Evolutionary conservation across 2,329 filamentous ascomycete species (phyloP), one percentile per base, ranked within the genome.

Genomic region (Tolypocladium inflatum): DNA sequence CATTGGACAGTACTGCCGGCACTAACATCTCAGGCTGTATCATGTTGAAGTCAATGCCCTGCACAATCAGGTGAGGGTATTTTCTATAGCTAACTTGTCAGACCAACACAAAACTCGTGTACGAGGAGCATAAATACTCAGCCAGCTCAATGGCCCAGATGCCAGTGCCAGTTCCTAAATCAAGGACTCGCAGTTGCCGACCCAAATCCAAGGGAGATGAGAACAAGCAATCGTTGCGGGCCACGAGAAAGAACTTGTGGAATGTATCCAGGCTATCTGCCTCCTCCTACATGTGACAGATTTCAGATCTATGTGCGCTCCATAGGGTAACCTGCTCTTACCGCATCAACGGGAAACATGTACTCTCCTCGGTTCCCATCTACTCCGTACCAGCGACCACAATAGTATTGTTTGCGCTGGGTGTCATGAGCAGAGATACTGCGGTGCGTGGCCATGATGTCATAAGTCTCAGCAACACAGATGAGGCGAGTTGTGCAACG

Each of bases 181-280:
- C 83, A 23, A 86, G 67, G 55, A 85, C 77, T 50, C 75, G 68
- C 55, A 61, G 68, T 21, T 41, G 23, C 15, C 56, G n/a, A 30
- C 23, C 23, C 17, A 48, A 19, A 45, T 43, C 51, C 2, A 60
- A 48, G 5, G 57, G 42, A 37, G 60, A 42, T 43, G 59, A 59
- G 43, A 60, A 62, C 9, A 62, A 53, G 26, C n/a, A 52, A 5
- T 76, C 69, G 45, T 79, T 76, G 62, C 86, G 83, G 55, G 82
- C 82, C 23, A 87, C 80, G 19, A 78, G 76, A 66, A 90, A 86
- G 63, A 91, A 74, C 66, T 87, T 86, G 76, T 91, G 87, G 68
- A 89, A 87, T 54, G 90, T 86, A 68, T 92, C 89, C 68, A 91
- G 81, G 64, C 88, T 84, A 70, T 90, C 86, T 70, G 85, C 83